Evolutionary conservation across 306 rosid species (phyloP).

Genomic region (Cucurbita argyrosperma): DNA sequence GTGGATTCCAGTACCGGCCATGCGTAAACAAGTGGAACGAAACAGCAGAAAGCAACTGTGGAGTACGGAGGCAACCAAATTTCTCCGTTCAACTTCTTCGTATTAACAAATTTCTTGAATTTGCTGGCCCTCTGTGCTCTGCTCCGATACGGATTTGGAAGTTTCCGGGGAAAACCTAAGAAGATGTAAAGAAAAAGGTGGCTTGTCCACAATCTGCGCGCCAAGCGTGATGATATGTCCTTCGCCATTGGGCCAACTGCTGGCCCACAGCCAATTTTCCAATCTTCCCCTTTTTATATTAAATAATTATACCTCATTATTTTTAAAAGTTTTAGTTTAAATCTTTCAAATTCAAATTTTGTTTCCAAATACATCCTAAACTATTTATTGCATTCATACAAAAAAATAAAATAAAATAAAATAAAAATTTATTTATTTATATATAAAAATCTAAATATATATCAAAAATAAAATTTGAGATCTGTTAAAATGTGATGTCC

Average conservation of each 20-base stretch:
- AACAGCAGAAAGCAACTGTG: not conserved
- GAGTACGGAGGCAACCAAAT: not conserved
- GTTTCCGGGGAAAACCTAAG: not conserved
- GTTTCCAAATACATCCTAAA: no score
- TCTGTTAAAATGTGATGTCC: no score
- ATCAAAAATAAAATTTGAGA: no score
- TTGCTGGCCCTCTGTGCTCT: not conserved
- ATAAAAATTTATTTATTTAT: no score
- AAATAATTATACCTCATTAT: no score
- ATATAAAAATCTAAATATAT: no score
- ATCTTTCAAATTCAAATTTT: no score
- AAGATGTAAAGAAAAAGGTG: not conserved
- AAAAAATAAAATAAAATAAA: no score
- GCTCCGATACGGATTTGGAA: not conserved
- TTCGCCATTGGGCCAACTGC: not conserved
- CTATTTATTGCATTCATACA: no score
- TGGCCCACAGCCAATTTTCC: not conserved
- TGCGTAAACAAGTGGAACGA: not conserved
- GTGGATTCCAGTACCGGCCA: conserved; percentile 94
- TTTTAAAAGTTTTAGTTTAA: no score
- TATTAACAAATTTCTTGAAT: not conserved
- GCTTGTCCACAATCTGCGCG: not conserved
- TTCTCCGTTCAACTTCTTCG: not conserved
- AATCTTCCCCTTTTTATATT: no score
- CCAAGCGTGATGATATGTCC: not conserved